Evolutionary conservation across 2,329 filamentous ascomycete species (phyloP), one percentile per base, ranked within the genome.

Genomic region (Sarocladiaceae sp.): DNA sequence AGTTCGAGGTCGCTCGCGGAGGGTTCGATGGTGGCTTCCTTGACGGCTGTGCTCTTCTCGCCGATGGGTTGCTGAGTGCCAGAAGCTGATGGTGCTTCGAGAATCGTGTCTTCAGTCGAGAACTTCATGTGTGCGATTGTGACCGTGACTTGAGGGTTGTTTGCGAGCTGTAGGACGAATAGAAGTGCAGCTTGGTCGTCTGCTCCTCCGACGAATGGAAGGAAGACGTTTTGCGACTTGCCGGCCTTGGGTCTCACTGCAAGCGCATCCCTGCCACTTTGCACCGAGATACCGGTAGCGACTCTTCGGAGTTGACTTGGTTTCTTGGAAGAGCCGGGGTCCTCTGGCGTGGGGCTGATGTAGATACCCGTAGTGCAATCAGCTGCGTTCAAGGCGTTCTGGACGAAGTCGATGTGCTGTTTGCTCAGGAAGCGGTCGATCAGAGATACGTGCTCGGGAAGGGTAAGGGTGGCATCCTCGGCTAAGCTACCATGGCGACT

Each of bases 151-250:
- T 88, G 82, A 3, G 82, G 78, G 61, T 91, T 94, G 64, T 86
- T 84, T 1, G 86, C 89, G 1, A 99, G 78, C 62, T 97, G 93
- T 3, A 97, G 76, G 3, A 93, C 87, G 22, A 97, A 81, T 1
- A 85, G 78, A 1, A 97, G 76, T 0, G 91, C 92, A 4, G 86
- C 82, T 7, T 83, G 80, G 62, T 97, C 93, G 62, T 99, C 94
- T 1, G 76, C 72, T 8, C 89, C 89, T 17, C 93, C 92, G 54
- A 96, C 85, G 69, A 90, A 97, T 0, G 92, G 87, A 51, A 96
- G 76, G 65, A 96, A 92, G 58, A 97, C 79, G 64, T 93, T 90
- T 64, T 96, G 90, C 31, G 82, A 84, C 55, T 84, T 85, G 60
- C 89, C 11, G 85, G 65, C 29, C 59, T 68, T 12, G 60, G 64